A percentile compares a stretch with the other conserved stretches of the same genome.
Conservation (phyloP, 306 rosid genomes). For the Prunus mume region DNA sequence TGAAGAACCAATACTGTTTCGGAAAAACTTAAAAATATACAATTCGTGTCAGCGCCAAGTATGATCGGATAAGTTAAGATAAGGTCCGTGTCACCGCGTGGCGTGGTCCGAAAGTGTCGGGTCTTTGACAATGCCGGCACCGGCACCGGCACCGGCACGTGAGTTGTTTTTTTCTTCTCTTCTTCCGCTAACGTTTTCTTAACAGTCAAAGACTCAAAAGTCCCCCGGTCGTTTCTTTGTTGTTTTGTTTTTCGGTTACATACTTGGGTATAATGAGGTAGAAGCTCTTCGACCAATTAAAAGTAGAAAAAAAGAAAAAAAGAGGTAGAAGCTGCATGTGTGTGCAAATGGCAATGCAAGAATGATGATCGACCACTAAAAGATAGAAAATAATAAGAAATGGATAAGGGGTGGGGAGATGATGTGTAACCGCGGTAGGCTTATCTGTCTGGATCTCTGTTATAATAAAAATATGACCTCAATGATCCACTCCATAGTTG, state of each 20-base stretch:
- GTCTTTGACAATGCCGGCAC: neutral
- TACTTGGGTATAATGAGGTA: too few relatives aligned
- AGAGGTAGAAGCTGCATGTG: too few relatives aligned
- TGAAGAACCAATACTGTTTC: neutral
- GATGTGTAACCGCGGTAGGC: slow-evolving; percentile 24
- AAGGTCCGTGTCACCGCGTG: neutral
- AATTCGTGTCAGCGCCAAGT: neutral
- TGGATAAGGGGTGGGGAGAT: neutral
- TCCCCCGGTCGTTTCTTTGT: too few relatives aligned
- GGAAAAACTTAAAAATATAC: neutral
- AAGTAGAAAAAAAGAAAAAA: too few relatives aligned
- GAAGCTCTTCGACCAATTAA: too few relatives aligned
- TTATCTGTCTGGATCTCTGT: neutral
- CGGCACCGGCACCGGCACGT: neutral
- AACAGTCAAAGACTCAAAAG: neutral
- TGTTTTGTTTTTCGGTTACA: too few relatives aligned
- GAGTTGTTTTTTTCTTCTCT: neutral
- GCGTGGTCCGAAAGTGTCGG: slow-evolving; percentile 1
- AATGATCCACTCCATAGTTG: neutral
- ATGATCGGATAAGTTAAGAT: slow-evolving; percentile 6
- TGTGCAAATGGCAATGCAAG: too few relatives aligned
- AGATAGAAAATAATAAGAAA: too few relatives aligned
- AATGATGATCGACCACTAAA: too few relatives aligned
- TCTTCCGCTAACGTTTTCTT: neutral
- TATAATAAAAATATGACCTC: neutral